Evolutionary conservation across 495 filamentous ascomycete species (phyloP).

Genomic region (Xylaria cubensis): DNA sequence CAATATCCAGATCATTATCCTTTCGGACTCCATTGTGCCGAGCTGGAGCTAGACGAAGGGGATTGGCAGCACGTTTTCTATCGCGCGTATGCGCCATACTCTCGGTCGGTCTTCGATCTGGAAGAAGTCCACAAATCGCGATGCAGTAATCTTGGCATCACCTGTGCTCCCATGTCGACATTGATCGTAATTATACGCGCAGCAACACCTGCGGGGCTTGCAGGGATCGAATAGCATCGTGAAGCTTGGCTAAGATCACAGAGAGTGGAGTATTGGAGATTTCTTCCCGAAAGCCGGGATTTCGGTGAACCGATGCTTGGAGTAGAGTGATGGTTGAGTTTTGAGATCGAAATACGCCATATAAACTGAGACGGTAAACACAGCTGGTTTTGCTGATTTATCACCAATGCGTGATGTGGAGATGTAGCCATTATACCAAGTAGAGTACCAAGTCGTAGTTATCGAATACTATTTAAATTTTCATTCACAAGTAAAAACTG

Average conservation of each 20-base stretch:
- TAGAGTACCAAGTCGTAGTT: not conserved
- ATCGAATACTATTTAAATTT: not conserved
- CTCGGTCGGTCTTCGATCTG: not conserved
- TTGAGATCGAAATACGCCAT: not conserved
- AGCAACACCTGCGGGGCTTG: not conserved
- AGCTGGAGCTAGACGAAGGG: not conserved
- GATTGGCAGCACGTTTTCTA: not conserved
- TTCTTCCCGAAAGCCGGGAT: conserved; percentile 5
- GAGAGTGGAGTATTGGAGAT: not conserved
- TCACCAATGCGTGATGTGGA: not conserved
- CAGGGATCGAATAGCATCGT: not conserved
- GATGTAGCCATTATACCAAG: not conserved
- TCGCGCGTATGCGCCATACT: not conserved
- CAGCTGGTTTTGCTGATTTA: not conserved
- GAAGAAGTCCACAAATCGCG: conserved; percentile 19
- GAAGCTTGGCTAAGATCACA: conserved; percentile 6
- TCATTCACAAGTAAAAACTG: not conserved
- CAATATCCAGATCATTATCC: not conserved
- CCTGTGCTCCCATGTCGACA: not conserved
- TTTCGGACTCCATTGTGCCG: conserved; percentile 14
- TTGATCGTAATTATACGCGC: not conserved
- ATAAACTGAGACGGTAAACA: not conserved
- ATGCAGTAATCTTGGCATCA: conserved; percentile 1
- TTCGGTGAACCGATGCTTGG: conserved; percentile 4
- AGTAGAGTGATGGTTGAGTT: not conserved